phyloP scores from a whole-genome alignment of 139 green algal species.

The Haematococcus lacustris region DNA sequence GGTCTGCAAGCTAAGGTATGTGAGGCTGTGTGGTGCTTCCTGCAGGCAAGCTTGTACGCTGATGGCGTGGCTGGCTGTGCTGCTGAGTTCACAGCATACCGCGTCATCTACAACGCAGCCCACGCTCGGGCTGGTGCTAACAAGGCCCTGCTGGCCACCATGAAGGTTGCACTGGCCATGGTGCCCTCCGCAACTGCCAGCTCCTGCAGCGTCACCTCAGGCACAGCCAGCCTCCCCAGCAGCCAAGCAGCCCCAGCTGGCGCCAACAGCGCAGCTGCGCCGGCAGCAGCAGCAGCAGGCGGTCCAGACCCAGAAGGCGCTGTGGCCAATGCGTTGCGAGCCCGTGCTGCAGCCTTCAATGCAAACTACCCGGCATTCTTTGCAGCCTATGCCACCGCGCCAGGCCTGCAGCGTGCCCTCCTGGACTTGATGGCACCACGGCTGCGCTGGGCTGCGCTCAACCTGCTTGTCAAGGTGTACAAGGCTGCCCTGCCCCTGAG shows the following conservation, averaged over 20 bases:
- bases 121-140: slow-evolving; percentile 38
- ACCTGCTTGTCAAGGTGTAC: slow-evolving; percentile 44
- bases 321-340: slow-evolving; percentile 2
- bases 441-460: slow-evolving; percentile 52
- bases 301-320: slow-evolving; percentile 1
- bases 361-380: slow-evolving; percentile 56
- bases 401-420: slow-evolving; percentile 58
- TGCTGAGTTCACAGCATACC: slow-evolving; percentile 49
- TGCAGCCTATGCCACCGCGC: slow-evolving; percentile 54
- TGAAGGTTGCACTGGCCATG: slow-evolving; percentile 24
- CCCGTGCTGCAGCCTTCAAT: slow-evolving; percentile 15
- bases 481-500: slow-evolving; percentile 45
- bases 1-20: no score
- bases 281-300: slow-evolving; percentile 11
- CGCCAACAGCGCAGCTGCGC: background rate
- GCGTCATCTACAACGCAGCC: slow-evolving; percentile 51
- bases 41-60: slow-evolving; percentile 50
- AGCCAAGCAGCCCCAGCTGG: no score
- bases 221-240: slow-evolving; percentile 59
- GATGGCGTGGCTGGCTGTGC: slow-evolving; percentile 28
- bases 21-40: no score
- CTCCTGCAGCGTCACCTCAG: slow-evolving; percentile 25
- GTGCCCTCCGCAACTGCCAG: slow-evolving; percentile 8
- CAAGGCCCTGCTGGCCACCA: slow-evolving; percentile 49
- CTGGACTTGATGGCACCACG: slow-evolving; percentile 55